Percentiles rank a stretch among this genome's conserved stretches.
These are phyloP conservation scores for Aspergillus bridgeri DNA, from an alignment of 495 filamentous ascomycete genomes.

Conservation along the genomic window DNA sequence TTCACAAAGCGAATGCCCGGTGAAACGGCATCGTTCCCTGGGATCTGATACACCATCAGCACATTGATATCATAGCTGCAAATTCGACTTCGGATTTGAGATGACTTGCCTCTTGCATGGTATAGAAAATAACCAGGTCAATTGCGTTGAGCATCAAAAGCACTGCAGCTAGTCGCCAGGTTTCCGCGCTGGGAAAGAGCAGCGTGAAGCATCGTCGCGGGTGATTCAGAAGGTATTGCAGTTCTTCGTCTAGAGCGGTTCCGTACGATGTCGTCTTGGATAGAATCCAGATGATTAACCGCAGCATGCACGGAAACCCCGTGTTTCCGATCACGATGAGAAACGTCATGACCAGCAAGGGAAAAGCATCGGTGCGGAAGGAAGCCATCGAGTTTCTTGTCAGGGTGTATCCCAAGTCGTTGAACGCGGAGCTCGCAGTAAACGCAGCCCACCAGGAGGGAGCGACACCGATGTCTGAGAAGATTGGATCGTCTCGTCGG, in stretches of 20 bases:
- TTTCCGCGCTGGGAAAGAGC: conserved; percentile 74
- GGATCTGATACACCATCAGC: conserved; percentile 46
- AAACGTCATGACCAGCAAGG: conserved; percentile 67
- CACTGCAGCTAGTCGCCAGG: conserved; percentile 82
- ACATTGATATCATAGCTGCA: conserved; percentile 1
- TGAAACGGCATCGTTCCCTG: conserved; percentile 51
- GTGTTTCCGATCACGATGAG: conserved; percentile 87
- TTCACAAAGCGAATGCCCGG: conserved; percentile 64
- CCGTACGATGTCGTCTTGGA: conserved; percentile 50
- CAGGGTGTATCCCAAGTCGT: conserved; percentile 75
- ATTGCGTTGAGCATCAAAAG: conserved; percentile 70
- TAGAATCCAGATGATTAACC: conserved; percentile 73
- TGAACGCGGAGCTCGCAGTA: conserved; percentile 74
- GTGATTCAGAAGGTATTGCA: conserved; percentile 81
- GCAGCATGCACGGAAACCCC: conserved; percentile 82
- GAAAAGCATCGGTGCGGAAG: conserved; percentile 65
- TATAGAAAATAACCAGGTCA: conserved; percentile 73
- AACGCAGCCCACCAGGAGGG: conserved; percentile 81
- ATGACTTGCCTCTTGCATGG: conserved; percentile 69
- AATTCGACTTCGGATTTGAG: not conserved
- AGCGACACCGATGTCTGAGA: conserved; percentile 51
- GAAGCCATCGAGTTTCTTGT: conserved; percentile 85
- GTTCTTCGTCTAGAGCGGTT: conserved; percentile 68
- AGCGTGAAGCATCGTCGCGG: conserved; percentile 87
- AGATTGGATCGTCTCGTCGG: conserved; percentile 46